Evolutionary conservation across 1,139 yeast genomes (phyloP).

Genomic region (Maudiozyma humilis): DNA sequence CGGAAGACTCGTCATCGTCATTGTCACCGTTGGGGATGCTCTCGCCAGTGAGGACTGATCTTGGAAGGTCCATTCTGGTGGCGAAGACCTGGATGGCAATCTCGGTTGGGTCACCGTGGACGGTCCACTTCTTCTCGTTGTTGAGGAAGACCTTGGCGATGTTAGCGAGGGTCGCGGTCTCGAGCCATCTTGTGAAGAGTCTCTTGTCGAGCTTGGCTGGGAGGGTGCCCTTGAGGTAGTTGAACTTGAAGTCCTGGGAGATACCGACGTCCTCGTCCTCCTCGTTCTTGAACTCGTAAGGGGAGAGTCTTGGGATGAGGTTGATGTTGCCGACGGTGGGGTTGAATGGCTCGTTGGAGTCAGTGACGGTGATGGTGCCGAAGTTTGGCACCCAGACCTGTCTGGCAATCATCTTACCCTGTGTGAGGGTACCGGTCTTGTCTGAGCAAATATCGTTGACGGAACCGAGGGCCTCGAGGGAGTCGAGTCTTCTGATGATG

Average conservation of each 20-base stretch:
- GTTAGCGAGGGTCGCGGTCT: slow-evolving; percentile 75
- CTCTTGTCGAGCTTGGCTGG: slow-evolving; percentile 32
- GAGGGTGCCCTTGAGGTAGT: slow-evolving; percentile 36
- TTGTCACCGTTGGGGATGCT: slow-evolving; percentile 31
- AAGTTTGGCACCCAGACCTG: slow-evolving; percentile 76
- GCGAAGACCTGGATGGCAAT: slow-evolving; percentile 68
- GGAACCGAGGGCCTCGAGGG: slow-evolving; percentile 92
- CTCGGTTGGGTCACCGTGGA: slow-evolving; percentile 91
- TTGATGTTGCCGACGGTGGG: slow-evolving; percentile 58
- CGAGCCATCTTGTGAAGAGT: slow-evolving; percentile 49
- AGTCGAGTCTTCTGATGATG: slow-evolving; percentile 84
- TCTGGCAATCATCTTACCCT: slow-evolving; percentile 89
- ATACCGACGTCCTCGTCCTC: slow-evolving; percentile 39
- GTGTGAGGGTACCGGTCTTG: slow-evolving; percentile 93
- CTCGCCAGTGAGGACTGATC: slow-evolving; percentile 62
- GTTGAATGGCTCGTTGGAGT: slow-evolving; percentile 62
- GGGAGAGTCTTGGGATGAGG: slow-evolving; percentile 31
- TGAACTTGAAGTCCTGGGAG: slow-evolving; percentile 40
- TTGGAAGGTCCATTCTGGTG: slow-evolving; percentile 42
- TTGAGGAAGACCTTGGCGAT: slow-evolving; percentile 67
- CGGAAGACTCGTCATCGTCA: not conserved
- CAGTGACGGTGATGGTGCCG: slow-evolving; percentile 56
- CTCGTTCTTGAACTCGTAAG: slow-evolving; percentile 48
- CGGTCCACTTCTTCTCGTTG: slow-evolving; percentile 44
- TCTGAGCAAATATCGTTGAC: slow-evolving; percentile 94